Evolutionary conservation across 2,329 filamentous ascomycete genomes (phyloP).

Genomic region (Beauveria varroae): DNA sequence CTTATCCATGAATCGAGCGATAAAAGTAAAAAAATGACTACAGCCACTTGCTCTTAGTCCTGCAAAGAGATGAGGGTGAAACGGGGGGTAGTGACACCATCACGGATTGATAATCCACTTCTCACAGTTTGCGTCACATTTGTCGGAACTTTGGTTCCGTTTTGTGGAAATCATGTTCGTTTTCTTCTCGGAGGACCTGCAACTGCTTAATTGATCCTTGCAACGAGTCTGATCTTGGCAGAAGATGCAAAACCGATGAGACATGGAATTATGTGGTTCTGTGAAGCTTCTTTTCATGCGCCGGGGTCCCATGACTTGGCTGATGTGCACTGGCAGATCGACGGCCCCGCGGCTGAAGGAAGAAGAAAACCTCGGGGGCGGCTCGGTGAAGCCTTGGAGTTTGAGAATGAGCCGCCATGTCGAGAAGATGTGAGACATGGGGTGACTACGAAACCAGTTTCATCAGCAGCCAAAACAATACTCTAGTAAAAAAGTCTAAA

Average conservation of each 20-base stretch:
- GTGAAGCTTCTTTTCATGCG: background rate
- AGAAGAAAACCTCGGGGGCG: background rate
- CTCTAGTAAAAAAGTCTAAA: background rate
- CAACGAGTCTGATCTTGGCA: background rate
- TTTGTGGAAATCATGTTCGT: background rate
- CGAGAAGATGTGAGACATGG: background rate
- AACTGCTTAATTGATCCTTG: background rate
- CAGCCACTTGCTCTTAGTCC: background rate
- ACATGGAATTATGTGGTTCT: background rate
- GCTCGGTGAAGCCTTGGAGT: background rate
- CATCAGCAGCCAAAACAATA: background rate
- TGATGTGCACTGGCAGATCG: background rate
- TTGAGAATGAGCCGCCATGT: background rate
- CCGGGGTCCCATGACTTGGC: background rate
- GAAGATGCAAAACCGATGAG: background rate
- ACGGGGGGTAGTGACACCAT: background rate
- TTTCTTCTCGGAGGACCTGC: background rate
- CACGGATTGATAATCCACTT: background rate
- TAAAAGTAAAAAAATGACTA: background rate
- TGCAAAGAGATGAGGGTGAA: background rate
- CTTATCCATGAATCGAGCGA: background rate
- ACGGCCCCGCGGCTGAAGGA: background rate
- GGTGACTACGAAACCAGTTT: conserved; percentile 5
- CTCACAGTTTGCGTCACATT: background rate
- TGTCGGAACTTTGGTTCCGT: background rate